These are phyloP conservation scores for Ophiorrhiza pumila DNA, from an alignment of 257 asterid species.

Conservation along the genomic window DNA sequence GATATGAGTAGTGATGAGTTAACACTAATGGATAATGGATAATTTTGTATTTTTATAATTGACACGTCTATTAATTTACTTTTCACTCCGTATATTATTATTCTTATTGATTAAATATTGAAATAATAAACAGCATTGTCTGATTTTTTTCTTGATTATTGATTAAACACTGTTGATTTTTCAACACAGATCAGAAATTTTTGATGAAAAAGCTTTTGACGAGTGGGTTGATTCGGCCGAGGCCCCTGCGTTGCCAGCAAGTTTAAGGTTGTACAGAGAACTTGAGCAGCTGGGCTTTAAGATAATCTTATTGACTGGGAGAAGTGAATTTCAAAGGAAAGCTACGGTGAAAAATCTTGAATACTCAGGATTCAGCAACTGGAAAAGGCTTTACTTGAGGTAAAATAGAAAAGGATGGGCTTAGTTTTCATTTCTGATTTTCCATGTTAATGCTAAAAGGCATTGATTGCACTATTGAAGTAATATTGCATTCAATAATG, in stretches of 20 bases:
- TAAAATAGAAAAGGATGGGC: too few species aligned
- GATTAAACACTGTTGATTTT: not conserved
- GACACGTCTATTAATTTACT: too few species aligned
- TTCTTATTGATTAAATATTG: too few species aligned
- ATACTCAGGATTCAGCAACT: constrained; percentile 60
- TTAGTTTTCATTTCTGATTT: too few species aligned
- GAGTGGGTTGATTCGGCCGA: constrained; percentile 67
- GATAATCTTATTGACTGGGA: constrained; percentile 72
- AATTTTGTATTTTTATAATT: too few species aligned
- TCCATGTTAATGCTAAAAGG: too few species aligned
- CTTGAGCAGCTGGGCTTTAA: constrained; percentile 57
- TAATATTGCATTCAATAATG: not conserved
- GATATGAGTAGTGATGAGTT: too few species aligned
- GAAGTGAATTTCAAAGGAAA: constrained; percentile 69
- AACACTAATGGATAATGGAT: too few species aligned
- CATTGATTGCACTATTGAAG: not conserved
- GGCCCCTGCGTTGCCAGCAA: constrained; percentile 69
- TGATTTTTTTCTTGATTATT: not conserved
- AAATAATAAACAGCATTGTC: too few species aligned
- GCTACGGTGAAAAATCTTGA: constrained; percentile 51
- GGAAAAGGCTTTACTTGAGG: constrained; percentile 87
- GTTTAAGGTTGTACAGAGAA: constrained; percentile 65
- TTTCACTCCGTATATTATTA: too few species aligned
- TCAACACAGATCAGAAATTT: constrained; percentile 50
- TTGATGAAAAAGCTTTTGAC: constrained; percentile 51